Conservation (phyloP, 805 yeast species). For the Barnettozyma wickerhamii region DNA sequence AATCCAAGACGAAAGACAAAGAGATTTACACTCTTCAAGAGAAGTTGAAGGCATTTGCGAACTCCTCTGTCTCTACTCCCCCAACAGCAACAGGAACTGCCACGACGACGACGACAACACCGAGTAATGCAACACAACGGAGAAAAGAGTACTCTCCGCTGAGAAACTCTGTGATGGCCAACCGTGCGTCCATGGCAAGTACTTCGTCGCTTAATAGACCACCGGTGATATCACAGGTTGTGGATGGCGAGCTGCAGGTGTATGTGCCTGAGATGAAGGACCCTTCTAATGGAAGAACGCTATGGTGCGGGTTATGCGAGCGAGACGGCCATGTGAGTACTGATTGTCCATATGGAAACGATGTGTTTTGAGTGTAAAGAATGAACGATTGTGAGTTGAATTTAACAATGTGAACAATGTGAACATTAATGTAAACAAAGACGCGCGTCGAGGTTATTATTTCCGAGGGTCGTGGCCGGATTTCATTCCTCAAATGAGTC, state of each 20-base stretch:
- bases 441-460: too few relatives aligned
- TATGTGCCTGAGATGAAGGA: conserved; percentile 50
- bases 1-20: conserved; percentile 25
- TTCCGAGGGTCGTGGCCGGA: too few relatives aligned
- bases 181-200: not conserved
- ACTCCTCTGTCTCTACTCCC: not conserved
- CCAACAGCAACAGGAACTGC: not conserved
- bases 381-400: too few relatives aligned
- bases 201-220: conserved; percentile 16
- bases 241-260: conserved; percentile 39
- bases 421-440: too few relatives aligned
- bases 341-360: conserved; percentile 74
- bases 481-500: too few relatives aligned
- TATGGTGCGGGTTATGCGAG: conserved; percentile 95
- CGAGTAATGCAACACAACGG: conserved; percentile 1
- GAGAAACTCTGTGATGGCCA: not conserved
- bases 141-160: not conserved
- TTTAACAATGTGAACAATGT: too few relatives aligned
- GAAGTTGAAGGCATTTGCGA: conserved; percentile 7
- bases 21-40: conserved; percentile 21
- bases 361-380: too few relatives aligned
- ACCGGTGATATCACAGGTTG: conserved; percentile 24
- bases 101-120: too few relatives aligned
- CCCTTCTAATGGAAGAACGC: conserved; percentile 66
- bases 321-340: conserved; percentile 81